phyloP scores from a whole-genome alignment of 106 monocot genomes.

The Platanthera guangdongensis region DNA sequence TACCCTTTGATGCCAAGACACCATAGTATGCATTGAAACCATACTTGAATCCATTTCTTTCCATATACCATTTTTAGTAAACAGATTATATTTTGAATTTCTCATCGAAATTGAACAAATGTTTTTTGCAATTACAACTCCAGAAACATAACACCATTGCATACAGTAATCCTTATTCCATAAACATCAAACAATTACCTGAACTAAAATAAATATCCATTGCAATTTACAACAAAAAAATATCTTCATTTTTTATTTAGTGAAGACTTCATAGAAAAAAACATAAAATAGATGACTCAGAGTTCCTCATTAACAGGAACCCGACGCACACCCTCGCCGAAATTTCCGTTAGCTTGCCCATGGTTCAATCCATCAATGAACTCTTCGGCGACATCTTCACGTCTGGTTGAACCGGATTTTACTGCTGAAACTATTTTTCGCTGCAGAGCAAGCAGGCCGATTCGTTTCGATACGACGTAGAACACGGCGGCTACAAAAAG shows the following conservation, averaged over 20 bases:
- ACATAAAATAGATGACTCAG: neutral
- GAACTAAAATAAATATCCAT: too few relatives aligned
- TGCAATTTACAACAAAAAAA: neutral
- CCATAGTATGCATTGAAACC: too few relatives aligned
- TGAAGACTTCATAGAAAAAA: too few relatives aligned
- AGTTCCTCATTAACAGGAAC: conserved; percentile 4
- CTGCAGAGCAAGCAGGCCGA: conserved; percentile 38
- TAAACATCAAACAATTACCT: too few relatives aligned
- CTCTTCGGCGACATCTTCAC: neutral
- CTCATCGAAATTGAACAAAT: too few relatives aligned
- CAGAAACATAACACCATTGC: too few relatives aligned
- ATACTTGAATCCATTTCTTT: too few relatives aligned
- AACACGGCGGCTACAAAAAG: conserved; percentile 19
- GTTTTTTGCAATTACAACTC: too few relatives aligned
- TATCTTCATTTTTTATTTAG: neutral
- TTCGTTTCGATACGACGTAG: conserved; percentile 39
- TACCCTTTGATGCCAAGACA: too few relatives aligned
- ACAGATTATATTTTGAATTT: too few relatives aligned
- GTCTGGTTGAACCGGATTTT: conserved; percentile 24
- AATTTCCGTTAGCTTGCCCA: neutral
- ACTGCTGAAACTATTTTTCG: conserved; percentile 36
- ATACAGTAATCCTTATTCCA: too few relatives aligned
- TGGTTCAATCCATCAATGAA: neutral
- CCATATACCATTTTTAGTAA: too few relatives aligned
- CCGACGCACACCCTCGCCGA: neutral